Evolutionary conservation across 495 filamentous ascomycete genomes (phyloP), one percentile per base, ranked within the genome.

Genomic region (Trichoderma asperelloides): DNA sequence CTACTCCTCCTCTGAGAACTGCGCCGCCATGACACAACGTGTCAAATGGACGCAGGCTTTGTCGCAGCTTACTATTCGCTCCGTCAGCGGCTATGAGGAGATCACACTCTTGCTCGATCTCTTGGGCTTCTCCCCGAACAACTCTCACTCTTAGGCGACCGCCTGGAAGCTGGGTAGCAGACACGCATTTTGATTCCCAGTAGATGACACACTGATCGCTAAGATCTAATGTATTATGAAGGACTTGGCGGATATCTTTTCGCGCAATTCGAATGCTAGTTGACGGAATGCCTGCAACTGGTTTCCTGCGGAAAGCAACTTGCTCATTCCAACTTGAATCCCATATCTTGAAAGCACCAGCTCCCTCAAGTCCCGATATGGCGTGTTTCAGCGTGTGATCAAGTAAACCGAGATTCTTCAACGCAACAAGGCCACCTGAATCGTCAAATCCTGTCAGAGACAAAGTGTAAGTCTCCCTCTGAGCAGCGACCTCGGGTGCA

Each of bases 31-130:
- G 80, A 9, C 69, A n/a, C 15, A 79, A 68, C 11, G 64, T 70
- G 57, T 79, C 76, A 18, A 73, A 68, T n/a, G 74, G 76, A 65
- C 77, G 70, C 7, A 80, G 66, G 55, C 62, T 39, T 15, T 69
- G 65, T 62, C 79, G 69, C 28, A 81, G 71, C 67, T 75, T 81
- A 69, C 78, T 80, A 47, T 65, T 71, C 2, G 76, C 74, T 2
- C 79, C 79, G 68, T 79, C 77, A 0, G 78, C 74, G 12, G 71
- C 76, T 18, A 81, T 67, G 1, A 81, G 69, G 11, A 81, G 37
- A 64, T 78, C 78, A 62, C 77, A 79, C 21, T 76, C 74, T 11
- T 77, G 69, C 40, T 62, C 64, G 13, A 49, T 47, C 21, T 67
- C 72, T 25, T 15, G 0, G 18, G 57, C 65, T 6, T 63, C 65